Conservation (phyloP, 2,329 filamentous ascomycete genomes). For the Fonsecaea pedrosoi region DNA sequence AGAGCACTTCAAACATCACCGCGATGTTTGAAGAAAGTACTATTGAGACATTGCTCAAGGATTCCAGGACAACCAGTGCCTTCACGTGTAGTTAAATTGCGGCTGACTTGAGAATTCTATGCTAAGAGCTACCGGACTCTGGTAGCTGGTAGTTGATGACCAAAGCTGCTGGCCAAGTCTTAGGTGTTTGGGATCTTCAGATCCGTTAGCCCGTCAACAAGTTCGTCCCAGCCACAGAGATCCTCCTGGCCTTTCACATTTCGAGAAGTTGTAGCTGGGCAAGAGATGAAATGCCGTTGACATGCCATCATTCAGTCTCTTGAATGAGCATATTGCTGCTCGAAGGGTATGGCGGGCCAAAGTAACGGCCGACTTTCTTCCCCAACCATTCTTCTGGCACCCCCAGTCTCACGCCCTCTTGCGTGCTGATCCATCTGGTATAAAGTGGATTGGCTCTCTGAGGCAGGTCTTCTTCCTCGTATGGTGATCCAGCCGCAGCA, state of each 20-base stretch:
- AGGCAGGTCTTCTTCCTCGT: constrained; percentile 46
- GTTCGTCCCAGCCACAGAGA: background rate
- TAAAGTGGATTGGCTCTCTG: constrained; percentile 53
- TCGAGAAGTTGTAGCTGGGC: background rate
- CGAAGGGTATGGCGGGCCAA: constrained; percentile 39
- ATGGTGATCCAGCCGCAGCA: constrained; percentile 45
- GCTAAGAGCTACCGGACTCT: background rate
- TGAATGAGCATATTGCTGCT: constrained; percentile 35
- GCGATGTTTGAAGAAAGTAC: background rate
- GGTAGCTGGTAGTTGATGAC: constrained; percentile 15
- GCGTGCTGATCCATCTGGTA: constrained; percentile 54
- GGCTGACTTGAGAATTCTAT: constrained; percentile 1
- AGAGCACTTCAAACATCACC: background rate
- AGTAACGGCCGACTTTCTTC: constrained; percentile 50
- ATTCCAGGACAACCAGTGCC: background rate
- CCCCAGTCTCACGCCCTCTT: constrained; percentile 50
- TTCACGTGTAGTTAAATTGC: background rate
- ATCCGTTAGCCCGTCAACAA: background rate
- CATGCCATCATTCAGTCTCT: constrained; percentile 38
- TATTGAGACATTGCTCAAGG: background rate
- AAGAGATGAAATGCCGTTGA: background rate
- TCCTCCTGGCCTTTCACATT: background rate
- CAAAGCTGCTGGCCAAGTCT: background rate
- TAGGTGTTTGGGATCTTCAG: background rate
- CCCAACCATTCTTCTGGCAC: constrained; percentile 58